A percentile compares a stretch with the other conserved stretches of the same genome.
These are phyloP conservation scores for Russula virescens DNA, from an alignment of 768 basidiomycete genomes.

Conservation along the genomic window DNA sequence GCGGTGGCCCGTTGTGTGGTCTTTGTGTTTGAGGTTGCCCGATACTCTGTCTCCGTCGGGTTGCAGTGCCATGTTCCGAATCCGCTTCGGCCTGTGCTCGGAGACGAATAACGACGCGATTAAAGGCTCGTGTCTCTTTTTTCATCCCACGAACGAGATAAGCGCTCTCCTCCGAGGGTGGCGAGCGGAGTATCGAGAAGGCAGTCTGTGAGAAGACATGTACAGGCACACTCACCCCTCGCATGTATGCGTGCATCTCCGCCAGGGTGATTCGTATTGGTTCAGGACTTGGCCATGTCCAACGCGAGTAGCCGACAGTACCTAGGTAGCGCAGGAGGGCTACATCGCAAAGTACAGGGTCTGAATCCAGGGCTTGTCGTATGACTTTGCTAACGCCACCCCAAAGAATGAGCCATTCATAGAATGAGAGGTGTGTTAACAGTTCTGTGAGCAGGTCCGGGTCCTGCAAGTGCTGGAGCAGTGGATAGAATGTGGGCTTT, in stretches of 20 bases:
- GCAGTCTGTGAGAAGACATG: constrained; percentile 67
- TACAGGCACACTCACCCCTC: constrained; percentile 67
- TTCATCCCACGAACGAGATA: constrained; percentile 46
- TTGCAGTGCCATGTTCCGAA: constrained; percentile 25
- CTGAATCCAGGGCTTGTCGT: constrained; percentile 44
- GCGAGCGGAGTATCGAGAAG: constrained; percentile 45
- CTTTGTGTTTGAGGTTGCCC: constrained; percentile 15
- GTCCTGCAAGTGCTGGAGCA: constrained; percentile 51
- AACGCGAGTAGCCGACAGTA: constrained; percentile 67
- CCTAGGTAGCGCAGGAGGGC: constrained; percentile 64
- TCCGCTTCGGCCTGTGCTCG: constrained; percentile 74
- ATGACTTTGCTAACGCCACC: constrained; percentile 48
- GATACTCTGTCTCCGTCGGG: constrained; percentile 9
- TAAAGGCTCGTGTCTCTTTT: constrained; percentile 67
- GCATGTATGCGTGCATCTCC: constrained; percentile 79
- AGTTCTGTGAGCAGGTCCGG: constrained; percentile 48
- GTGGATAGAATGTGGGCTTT: constrained; percentile 38
- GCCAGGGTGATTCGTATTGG: constrained; percentile 59
- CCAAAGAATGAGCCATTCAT: constrained; percentile 62
- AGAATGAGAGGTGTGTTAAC: constrained; percentile 61
- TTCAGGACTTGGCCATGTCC: constrained; percentile 50
- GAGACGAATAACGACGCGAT: constrained; percentile 71
- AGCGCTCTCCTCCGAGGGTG: constrained; percentile 39
- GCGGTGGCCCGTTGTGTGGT: constrained; percentile 16
- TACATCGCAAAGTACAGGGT: constrained; percentile 48